Conservation (phyloP, 1,284 basidiomycete species). For the Termitomyces sp. region DNA sequence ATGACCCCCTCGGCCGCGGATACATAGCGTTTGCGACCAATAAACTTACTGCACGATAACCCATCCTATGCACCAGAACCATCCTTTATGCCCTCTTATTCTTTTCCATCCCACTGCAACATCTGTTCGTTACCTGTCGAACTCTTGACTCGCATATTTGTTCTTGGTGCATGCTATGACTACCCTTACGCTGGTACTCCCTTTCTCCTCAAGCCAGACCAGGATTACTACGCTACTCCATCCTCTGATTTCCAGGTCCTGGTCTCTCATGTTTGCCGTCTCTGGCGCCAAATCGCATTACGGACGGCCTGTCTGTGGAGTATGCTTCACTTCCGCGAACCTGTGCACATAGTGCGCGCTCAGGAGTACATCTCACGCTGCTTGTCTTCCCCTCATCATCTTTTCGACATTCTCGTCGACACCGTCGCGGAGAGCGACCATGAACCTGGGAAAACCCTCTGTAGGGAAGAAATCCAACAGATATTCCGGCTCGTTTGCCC, state of each 20-base stretch:
- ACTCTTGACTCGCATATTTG: conserved; percentile 49
- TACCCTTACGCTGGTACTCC: conserved; percentile 35
- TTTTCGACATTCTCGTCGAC: conserved; percentile 53
- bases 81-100: conserved; percentile 11
- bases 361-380: conserved; percentile 41
- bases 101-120: conserved; percentile 22
- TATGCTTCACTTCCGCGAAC: conserved; percentile 46
- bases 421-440: conserved; percentile 46
- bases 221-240: conserved; percentile 37
- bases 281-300: conserved; percentile 51
- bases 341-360: conserved; percentile 43
- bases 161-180: conserved; percentile 40
- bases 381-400: conserved; percentile 21
- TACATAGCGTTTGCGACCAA: conserved; percentile 1
- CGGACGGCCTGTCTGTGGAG: conserved; percentile 48
- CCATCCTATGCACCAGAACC: conserved; percentile 8
- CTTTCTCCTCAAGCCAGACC: conserved; percentile 48
- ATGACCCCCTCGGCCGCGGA: conserved; percentile 13
- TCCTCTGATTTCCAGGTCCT: conserved; percentile 46
- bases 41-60: no score
- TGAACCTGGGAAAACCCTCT: conserved; percentile 42
- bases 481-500: conserved; percentile 47
- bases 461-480: conserved; percentile 36
- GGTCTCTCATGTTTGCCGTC: conserved; percentile 49
- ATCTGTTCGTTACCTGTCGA: conserved; percentile 51